These are phyloP conservation scores for Trichoderma erinaceum DNA, from an alignment of 495 filamentous ascomycete species.

Conservation along the genomic window DNA sequence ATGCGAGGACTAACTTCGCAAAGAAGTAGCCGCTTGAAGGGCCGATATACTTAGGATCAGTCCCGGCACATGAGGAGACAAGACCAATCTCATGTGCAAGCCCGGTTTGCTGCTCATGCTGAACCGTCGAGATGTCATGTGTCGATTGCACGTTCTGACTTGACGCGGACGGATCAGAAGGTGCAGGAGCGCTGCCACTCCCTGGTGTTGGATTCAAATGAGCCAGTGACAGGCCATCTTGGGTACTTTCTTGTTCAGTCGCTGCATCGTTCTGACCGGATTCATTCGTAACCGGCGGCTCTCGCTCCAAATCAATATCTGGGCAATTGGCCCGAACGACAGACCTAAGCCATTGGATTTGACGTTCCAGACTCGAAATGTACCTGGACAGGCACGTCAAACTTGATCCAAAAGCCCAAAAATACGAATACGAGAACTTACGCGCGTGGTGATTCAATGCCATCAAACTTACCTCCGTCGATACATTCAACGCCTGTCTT, in stretches of 20 bases:
- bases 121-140: neutral
- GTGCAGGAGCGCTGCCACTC: neutral
- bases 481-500: neutral
- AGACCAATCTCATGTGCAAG: constrained; percentile 20
- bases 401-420: neutral
- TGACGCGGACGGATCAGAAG: neutral
- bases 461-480: neutral
- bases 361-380: neutral
- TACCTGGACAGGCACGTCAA: neutral
- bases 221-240: neutral
- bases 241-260: neutral
- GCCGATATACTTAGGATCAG: constrained; percentile 17
- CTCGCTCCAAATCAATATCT: neutral
- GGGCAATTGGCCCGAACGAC: neutral
- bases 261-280: neutral
- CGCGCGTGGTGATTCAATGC: neutral
- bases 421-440: neutral
- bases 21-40: constrained; percentile 25
- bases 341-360: neutral
- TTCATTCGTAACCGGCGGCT: neutral
- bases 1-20: constrained; percentile 17
- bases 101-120: neutral
- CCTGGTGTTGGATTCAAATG: neutral
- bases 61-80: constrained; percentile 16
- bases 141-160: neutral